phyloP scores from a whole-genome alignment of 1,284 basidiomycete genomes.

The Fomitopsis schrenkii region DNA sequence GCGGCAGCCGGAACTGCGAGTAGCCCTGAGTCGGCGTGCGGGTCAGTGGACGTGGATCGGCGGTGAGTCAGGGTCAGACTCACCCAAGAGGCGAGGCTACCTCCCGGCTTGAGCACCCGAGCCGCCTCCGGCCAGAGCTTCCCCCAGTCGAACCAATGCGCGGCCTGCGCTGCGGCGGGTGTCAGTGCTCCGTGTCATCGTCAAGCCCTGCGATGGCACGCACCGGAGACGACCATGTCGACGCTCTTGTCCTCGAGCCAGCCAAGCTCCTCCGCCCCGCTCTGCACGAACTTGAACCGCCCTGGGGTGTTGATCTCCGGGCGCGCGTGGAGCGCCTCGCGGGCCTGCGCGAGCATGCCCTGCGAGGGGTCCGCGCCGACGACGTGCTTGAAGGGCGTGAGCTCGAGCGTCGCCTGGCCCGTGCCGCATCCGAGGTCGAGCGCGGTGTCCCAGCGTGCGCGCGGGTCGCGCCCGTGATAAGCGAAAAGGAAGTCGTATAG shows the following conservation, averaged over 20 bases:
- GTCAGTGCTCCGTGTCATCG: background rate
- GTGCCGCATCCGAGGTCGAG: slow-evolving; percentile 85
- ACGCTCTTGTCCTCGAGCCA: slow-evolving; percentile 54
- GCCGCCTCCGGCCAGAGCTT: slow-evolving; percentile 69
- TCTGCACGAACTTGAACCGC: slow-evolving; percentile 39
- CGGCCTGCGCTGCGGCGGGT: slow-evolving; percentile 63
- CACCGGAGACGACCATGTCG: slow-evolving; percentile 76
- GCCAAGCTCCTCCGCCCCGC: slow-evolving; percentile 51
- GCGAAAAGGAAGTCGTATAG: slow-evolving; percentile 60
- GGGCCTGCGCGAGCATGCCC: slow-evolving; percentile 71
- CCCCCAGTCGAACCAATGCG: slow-evolving; percentile 84
- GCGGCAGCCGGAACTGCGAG: slow-evolving; percentile 70
- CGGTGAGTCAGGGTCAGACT: slow-evolving; percentile 15
- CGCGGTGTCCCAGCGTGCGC: slow-evolving; percentile 49
- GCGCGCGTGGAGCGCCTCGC: slow-evolving; percentile 18
- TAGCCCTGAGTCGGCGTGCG: slow-evolving; percentile 50
- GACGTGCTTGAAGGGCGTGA: slow-evolving; percentile 59
- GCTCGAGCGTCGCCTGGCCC: slow-evolving; percentile 65
- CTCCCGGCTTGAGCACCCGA: slow-evolving; percentile 61
- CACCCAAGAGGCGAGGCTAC: slow-evolving; percentile 78
- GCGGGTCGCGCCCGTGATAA: slow-evolving; percentile 43
- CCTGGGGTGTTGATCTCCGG: background rate
- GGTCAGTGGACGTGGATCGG: background rate
- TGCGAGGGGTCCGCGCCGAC: slow-evolving; percentile 72
- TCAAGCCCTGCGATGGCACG: slow-evolving; percentile 6